A percentile compares a stretch with the other conserved stretches of the same genome.
phyloP scores from a whole-genome alignment of 2,329 filamentous ascomycete genomes.

The Aspergillus sp. region DNA sequence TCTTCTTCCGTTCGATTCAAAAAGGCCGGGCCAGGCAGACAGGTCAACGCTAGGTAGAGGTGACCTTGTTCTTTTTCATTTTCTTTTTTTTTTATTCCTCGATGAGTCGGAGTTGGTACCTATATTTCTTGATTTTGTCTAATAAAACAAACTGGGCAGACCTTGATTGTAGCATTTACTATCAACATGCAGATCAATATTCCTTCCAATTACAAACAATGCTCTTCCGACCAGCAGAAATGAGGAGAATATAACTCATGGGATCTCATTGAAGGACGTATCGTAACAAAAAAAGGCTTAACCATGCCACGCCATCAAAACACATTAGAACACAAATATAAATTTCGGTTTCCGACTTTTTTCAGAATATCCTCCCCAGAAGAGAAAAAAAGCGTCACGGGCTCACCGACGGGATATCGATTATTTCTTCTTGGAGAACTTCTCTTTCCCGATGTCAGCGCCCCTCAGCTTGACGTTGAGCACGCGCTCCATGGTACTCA shows the following conservation, averaged over 20 bases:
- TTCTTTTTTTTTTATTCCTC: constrained; percentile 31
- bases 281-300: constrained; percentile 5
- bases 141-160: constrained; percentile 22
- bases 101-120: constrained; percentile 35
- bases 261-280: constrained; percentile 13
- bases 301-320: constrained; percentile 9
- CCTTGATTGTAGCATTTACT: neutral
- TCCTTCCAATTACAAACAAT: constrained; percentile 14
- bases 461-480: constrained; percentile 85
- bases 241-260: constrained; percentile 6
- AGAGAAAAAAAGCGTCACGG: constrained; percentile 14
- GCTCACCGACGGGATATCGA: constrained; percentile 12
- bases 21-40: constrained; percentile 12
- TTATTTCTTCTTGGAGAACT: constrained; percentile 68
- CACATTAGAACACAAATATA: constrained; percentile 3
- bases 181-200: too few species aligned
- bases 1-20: too few species aligned
- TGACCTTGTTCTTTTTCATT: constrained; percentile 18
- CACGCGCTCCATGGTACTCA: constrained; percentile 68
- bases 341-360: neutral
- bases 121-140: constrained; percentile 23
- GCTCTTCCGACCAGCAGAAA: constrained; percentile 27
- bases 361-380: constrained; percentile 9
- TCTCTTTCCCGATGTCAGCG: constrained; percentile 73
- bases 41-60: constrained; percentile 16